Conservation (phyloP, 2,329 filamentous ascomycete genomes). For the Rhinocladiella mackenziei region DNA sequence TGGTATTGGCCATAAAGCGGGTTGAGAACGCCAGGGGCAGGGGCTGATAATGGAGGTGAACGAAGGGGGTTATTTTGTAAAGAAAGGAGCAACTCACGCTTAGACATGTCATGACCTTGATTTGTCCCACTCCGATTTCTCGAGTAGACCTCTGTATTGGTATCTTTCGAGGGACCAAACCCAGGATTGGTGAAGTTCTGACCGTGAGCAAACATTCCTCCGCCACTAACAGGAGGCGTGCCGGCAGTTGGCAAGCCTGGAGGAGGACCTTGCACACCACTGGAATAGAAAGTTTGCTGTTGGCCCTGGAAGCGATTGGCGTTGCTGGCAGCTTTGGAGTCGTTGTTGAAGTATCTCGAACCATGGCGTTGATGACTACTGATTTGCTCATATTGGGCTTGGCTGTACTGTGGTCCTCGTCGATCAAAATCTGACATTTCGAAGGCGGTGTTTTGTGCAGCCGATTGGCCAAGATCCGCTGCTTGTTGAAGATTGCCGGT, state of each 20-base stretch:
- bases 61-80: conserved; percentile 81
- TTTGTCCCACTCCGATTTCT: conserved; percentile 61
- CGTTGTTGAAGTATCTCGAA: conserved; percentile 84
- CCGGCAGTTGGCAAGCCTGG: conserved; percentile 93
- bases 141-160: conserved; percentile 68
- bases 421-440: conserved; percentile 46
- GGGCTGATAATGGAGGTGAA: conserved; percentile 69
- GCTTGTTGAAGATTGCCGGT: conserved; percentile 57
- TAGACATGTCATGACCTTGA: conserved; percentile 78
- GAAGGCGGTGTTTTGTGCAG: conserved; percentile 27
- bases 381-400: conserved; percentile 56
- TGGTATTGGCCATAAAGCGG: conserved; percentile 77
- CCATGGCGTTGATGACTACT: conserved; percentile 76
- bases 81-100: conserved; percentile 98
- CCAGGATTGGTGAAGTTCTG: conserved; percentile 69
- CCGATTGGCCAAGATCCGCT: conserved; percentile 49
- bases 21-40: conserved; percentile 84
- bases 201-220: conserved; percentile 83
- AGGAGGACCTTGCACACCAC: conserved; percentile 84
- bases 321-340: conserved; percentile 35
- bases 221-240: conserved; percentile 76
- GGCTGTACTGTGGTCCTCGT: conserved; percentile 54
- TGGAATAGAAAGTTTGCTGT: conserved; percentile 68
- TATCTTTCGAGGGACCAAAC: conserved; percentile 67
- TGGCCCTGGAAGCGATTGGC: conserved; percentile 39